Base-by-base conservation (phyloP, 129 eudicot genomes). In the Tanacetum coccineum region DNA sequence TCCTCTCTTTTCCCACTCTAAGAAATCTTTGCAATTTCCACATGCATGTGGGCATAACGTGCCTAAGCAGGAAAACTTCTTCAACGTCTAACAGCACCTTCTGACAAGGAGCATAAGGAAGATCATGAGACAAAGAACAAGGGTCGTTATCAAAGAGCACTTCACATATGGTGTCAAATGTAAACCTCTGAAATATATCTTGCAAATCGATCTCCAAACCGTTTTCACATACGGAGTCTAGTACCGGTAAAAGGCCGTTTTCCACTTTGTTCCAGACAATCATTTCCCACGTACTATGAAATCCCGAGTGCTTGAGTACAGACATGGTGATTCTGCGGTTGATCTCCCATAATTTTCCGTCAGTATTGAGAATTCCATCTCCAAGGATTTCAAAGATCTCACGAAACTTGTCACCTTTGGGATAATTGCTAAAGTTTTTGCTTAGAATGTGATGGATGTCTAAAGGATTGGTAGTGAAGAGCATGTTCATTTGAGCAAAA, bases 61-160 rank as follows among this genome's bases (percentile, higher is more conserved):
- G 82, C 51, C 93, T 75, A 15, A 25, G n/a, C 70, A 87, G 26
- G n/a, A 83, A n/a, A 0, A 86, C 71, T 64, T 74, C 87, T 58
- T 28, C 70, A 0, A 48, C 15, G 4, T 70, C 80, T 1, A 46
- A 32, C 28, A 84, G 65, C 0, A 80, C 90, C 53, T 81, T 75
- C 20, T 59, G 66, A 6, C 46, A 68, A 4, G 84, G 82, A 20
- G 75, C 6, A n/a, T 36, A 6, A 9, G 80, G 84, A 7, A 81
- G 53, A 36, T 72, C 75, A 39, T 18, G 56, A 21, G 80, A 73
- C 26, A 79, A n/a, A 56, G 81, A 48, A 18, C 49, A 2, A 0
- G 86, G 90, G 20, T 84, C 90, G 12, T 66, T 10, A 9, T 72
- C 83, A 5, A 73, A 66, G 13, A 82, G 19, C 66, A 79, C 36